Base-by-base conservation (phyloP, 2,329 filamentous ascomycete species). In the Aspergillus sp. region DNA sequence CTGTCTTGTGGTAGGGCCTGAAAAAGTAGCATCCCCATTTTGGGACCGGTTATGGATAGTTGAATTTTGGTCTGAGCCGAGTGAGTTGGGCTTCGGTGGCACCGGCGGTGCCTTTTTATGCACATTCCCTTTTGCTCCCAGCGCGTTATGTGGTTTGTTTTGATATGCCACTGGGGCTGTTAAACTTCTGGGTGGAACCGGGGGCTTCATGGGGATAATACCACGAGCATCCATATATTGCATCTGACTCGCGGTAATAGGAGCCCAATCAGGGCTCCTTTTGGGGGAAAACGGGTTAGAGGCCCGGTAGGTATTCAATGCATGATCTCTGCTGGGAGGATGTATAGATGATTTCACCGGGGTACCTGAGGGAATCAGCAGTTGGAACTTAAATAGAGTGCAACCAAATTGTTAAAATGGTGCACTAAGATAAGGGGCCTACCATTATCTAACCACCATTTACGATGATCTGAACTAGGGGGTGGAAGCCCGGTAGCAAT, bases 181-280 rank as follows among this genome's bases (percentile, higher is more conserved):
- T 23, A 40, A 19, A 41, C 37, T 21, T 48, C 61, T 49, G 15
- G 68, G 69, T 52, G 69, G 68, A 46, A 69, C 59, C 44, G 61
- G 60, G 25, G 64, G 68, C 25, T 67, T 68, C 45, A 58, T 54
- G 48, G 56, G 33, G 25, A 41, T 52, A 12, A 48, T 52, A 35
- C 58, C 44, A 17, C 11, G 23, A 27, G 31, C 41, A 31, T 47
- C 52, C 49, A 52, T n/a, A 43, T 56, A 60, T 35, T 59, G 63
- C 23, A 56, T 55, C 53, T 63, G 57, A 40, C 35, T 58, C 23
- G 37, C 46, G 23, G 64, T 55, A n/a, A 66, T 58, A 35, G 69
- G 54, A 23, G 96, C 86, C 95, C 95, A 98, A 68, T 97, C 93
- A 9, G 88, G 85, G 72, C 96, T 90, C 33, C 88, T 82, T 2